Evolutionary conservation across 352 stramenopile species (phyloP), one percentile per base, ranked within the genome.

Genomic region (Hyaloperonospora arabidopsidis): DNA sequence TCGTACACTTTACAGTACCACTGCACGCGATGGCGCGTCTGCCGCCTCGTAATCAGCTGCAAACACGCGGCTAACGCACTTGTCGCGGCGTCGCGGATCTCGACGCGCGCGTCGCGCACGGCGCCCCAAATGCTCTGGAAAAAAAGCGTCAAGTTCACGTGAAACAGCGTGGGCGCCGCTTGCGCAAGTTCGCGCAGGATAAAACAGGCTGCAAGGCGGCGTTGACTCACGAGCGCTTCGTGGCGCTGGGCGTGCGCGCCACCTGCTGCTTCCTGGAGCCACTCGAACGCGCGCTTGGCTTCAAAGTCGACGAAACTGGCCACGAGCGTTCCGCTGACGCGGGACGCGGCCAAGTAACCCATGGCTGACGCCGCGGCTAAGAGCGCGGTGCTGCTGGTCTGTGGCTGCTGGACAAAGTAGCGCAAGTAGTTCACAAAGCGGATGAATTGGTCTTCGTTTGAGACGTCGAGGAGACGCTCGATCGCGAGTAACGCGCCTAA

Each of bases 1-100:
- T 94, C 83, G 49, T 96, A 95, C 15, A 94, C 84, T 46, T 93
- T 94, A 64, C 87, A 96, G 55, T 96, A 96, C 86, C 84, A 96
- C 54, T 96, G 86, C 53, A 95, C 84, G 14, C 83, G 68, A 52
- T 92, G 83, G 14, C 82, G 71, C 10, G 84, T 90, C 55, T 94
- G 84, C 38, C 85, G 63, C 45, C 72, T 73, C 23, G 84, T 79
- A 53, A 96, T 92, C 11, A 97, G 74, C 57, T 94, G 74, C 1
- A 97, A 61, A 61, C 87, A 96, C 10, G 88, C 84, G 6, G 76
- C 78, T n/a, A 97, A 54, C 2, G 89, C 86, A 35, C 87, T 74
- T 0, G 81, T 90, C 7, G 86, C 84, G 0, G 86, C 86, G 52
- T 93, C 73, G 52, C 86, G 72, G 43, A 95, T 94, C 55, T 91